A percentile compares a stretch with the other conserved stretches of the same genome.
These are phyloP conservation scores for Lactarius psammicola DNA, from an alignment of 768 basidiomycete species.

Conservation along the genomic window DNA sequence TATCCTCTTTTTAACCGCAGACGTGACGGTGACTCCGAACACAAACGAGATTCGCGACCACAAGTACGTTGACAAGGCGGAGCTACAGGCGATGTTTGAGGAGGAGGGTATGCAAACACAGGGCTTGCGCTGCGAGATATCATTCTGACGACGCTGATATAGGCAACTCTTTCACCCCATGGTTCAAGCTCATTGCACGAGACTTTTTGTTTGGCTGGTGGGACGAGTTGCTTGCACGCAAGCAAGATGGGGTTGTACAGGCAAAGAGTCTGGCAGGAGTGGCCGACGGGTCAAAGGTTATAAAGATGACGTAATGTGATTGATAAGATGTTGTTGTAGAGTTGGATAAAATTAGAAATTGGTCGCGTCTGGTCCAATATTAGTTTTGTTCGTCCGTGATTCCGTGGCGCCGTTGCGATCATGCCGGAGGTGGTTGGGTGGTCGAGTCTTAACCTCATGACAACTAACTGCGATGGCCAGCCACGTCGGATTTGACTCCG, in stretches of 20 bases:
- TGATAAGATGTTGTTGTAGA: too few relatives aligned
- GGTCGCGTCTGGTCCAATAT: too few relatives aligned
- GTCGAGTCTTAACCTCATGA: neutral
- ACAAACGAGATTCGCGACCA: conserved; percentile 87
- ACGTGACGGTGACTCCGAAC: conserved; percentile 82
- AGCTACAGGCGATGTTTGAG: conserved; percentile 89
- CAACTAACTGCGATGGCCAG: neutral
- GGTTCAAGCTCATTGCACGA: conserved; percentile 98
- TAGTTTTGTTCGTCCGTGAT: neutral
- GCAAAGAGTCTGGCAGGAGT: conserved; percentile 64
- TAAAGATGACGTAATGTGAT: conserved; percentile 66
- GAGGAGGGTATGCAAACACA: conserved; percentile 53
- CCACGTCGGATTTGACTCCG: neutral
- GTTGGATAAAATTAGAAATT: too few relatives aligned
- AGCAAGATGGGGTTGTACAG: conserved; percentile 53
- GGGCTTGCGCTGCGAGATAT: neutral
- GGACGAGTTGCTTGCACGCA: conserved; percentile 79
- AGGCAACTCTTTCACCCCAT: conserved; percentile 94
- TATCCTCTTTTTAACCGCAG: conserved; percentile 89
- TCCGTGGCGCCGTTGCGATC: neutral
- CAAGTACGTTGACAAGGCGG: conserved; percentile 88
- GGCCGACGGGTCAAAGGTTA: conserved; percentile 69
- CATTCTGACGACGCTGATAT: conserved; percentile 14
- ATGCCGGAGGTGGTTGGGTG: neutral
- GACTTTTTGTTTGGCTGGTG: conserved; percentile 99